Conservation (phyloP, 768 basidiomycete species). For the Panus rudis region DNA sequence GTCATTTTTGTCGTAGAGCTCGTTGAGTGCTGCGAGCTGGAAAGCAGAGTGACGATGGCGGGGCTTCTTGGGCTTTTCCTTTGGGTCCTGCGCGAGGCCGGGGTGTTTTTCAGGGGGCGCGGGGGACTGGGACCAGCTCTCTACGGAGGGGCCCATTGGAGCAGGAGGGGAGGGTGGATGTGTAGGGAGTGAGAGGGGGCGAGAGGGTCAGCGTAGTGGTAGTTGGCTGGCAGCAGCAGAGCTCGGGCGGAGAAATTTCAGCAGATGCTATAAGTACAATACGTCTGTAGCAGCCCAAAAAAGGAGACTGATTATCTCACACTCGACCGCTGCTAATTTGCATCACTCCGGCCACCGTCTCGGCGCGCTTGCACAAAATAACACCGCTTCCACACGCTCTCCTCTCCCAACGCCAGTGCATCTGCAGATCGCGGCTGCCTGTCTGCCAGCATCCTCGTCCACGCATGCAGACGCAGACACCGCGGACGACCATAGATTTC, state of each 20-base stretch:
- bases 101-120: slow-evolving; percentile 18
- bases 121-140: slow-evolving; percentile 12
- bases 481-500: too few relatives aligned
- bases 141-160: slow-evolving; percentile 10
- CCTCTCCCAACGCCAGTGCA: too few relatives aligned
- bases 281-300: slow-evolving; percentile 13
- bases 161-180: slow-evolving; percentile 6
- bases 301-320: slow-evolving; percentile 14
- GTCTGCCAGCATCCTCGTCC: too few relatives aligned
- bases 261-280: slow-evolving; percentile 10
- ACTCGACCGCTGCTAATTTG: slow-evolving; percentile 12
- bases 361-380: too few relatives aligned
- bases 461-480: too few relatives aligned
- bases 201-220: slow-evolving; percentile 5
- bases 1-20: slow-evolving; percentile 69
- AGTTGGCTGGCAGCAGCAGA: slow-evolving; percentile 12
- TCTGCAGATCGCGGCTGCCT: too few relatives aligned
- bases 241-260: slow-evolving; percentile 12
- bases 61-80: slow-evolving; percentile 62
- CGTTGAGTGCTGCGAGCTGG: slow-evolving; percentile 71
- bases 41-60: slow-evolving; percentile 68
- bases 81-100: slow-evolving; percentile 18
- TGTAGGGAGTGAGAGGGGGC: slow-evolving; percentile 17
- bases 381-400: too few relatives aligned
- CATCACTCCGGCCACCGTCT: slow-evolving; percentile 13